These are phyloP conservation scores for Eutrema japonicum DNA, from an alignment of 345 rosid species.

Conservation along the genomic window DNA sequence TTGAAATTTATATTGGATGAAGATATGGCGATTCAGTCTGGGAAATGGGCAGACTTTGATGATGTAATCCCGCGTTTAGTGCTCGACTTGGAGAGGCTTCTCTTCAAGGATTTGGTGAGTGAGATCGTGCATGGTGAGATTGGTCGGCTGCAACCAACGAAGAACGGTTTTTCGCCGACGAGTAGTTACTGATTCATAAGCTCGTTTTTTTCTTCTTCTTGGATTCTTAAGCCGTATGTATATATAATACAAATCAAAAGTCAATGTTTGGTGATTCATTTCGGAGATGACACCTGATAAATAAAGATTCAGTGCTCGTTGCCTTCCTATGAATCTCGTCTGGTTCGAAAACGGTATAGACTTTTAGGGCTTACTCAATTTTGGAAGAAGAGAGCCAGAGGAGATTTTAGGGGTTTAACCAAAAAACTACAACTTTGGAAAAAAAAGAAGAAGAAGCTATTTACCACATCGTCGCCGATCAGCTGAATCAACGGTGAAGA, in stretches of 20 bases:
- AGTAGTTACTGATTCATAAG: slow-evolving; percentile 28
- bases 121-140: slow-evolving; percentile 72
- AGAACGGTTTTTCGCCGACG: slow-evolving; percentile 52
- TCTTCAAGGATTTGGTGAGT: slow-evolving; percentile 83
- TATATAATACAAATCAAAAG: slow-evolving; percentile 15
- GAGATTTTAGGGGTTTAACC: slow-evolving; percentile 19
- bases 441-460: neutral
- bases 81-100: slow-evolving; percentile 69
- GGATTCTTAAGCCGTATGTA: neutral
- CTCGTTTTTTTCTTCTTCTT: neutral
- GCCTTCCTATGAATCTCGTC: neutral
- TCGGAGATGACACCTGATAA: slow-evolving; percentile 1
- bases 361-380: neutral
- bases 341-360: neutral
- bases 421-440: neutral
- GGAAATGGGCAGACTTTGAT: slow-evolving; percentile 62
- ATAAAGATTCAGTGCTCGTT: slow-evolving; percentile 13
- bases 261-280: slow-evolving; percentile 11
- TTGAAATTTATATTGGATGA: slow-evolving; percentile 60
- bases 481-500: slow-evolving; percentile 32
- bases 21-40: slow-evolving; percentile 58
- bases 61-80: slow-evolving; percentile 56
- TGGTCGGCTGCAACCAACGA: slow-evolving; percentile 46
- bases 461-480: slow-evolving; percentile 10
- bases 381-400: neutral